Evolutionary conservation across 2,329 filamentous ascomycete genomes (phyloP).

Genomic region (Fusarium pininemorale): DNA sequence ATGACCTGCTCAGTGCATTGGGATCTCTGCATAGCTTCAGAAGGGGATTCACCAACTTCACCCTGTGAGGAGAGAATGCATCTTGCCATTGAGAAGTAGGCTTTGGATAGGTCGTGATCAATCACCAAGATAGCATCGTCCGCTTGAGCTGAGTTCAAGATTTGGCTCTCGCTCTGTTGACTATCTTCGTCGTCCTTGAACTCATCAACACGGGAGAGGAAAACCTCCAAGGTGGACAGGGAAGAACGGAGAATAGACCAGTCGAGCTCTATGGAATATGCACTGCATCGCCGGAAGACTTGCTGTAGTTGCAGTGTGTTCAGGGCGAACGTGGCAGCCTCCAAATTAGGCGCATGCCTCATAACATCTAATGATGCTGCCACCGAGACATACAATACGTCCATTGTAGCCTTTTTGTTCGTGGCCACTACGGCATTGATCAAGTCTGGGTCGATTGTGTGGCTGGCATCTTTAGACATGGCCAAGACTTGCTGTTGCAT

Average conservation of each 20-base stretch:
- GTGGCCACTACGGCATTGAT: conserved; percentile 59
- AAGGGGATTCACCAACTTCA: conserved; percentile 19
- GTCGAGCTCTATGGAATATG: conserved; percentile 54
- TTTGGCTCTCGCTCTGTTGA: conserved; percentile 50
- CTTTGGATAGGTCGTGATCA: conserved; percentile 58
- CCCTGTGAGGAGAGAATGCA: conserved; percentile 45
- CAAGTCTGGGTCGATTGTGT: conserved; percentile 54
- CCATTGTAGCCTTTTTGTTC: conserved; percentile 63
- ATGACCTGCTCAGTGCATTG: conserved; percentile 57
- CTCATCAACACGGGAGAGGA: conserved; percentile 56
- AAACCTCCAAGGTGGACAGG: conserved; percentile 58
- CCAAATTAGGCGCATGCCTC: conserved; percentile 55
- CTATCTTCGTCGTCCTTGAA: conserved; percentile 51
- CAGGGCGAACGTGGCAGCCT: conserved; percentile 58
- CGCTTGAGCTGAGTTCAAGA: conserved; percentile 51
- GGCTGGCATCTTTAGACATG: conserved; percentile 58
- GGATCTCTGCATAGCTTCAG: conserved; percentile 33
- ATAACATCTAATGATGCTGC: conserved; percentile 62
- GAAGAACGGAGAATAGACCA: conserved; percentile 58
- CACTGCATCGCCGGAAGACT: conserved; percentile 59
- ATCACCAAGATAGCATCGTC: conserved; percentile 60
- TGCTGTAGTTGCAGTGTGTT: conserved; percentile 61
- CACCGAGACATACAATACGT: conserved; percentile 60
- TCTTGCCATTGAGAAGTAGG: conserved; percentile 59
- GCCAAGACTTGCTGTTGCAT: conserved; percentile 64